Base-by-base conservation (phyloP, 305 asterid genomes). In the Fraxinus greggii region DNA sequence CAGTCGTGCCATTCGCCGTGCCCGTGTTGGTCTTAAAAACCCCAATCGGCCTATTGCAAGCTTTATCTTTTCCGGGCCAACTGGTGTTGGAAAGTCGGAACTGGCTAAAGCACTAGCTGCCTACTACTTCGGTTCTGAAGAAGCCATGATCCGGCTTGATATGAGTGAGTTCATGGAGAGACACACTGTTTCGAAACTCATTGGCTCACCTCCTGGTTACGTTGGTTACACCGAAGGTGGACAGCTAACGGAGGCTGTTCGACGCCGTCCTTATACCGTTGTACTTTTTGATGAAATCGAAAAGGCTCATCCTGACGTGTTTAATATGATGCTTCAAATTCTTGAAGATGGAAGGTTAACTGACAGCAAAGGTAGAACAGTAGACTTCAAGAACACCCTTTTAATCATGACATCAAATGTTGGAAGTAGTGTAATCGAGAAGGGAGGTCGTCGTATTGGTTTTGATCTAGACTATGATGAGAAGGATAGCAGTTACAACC, bases 121-220 rank as follows among this genome's bases (percentile, higher is more conserved):
- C 28, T 96, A 91, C 92, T 96, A 96, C 92, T 96, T 94, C 45
- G 99, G 99, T 33, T 96, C 99, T 0, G 98, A 96, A 82, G 99
- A 96, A 83, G 94, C 99, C 81, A 96, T 96, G 99, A 92, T 93
- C 85, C 93, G 99, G 77, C 98, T 96, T 0, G 99, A 96, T 77
- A 96, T 96, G 99, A 96, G 99, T 85, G 99, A 96, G 87, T 96
- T 94, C 89, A 96, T 96, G 99, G 99, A 96, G 89, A 86, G 98
- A 78, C 99, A 96, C 89, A 94, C 99, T 0, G 99, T 96, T 38
- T 92, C 99, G 0, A 95, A 95, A 82, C 98, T 95, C 32, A 95
- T 95, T 29, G 99, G 99, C 17, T 95, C 99, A 0, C 99, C 99
- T 6, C 99, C 99, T 0, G 99, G 99, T 24, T 95, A 95, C 26